These are phyloP conservation scores for Oryza meyeriana DNA, from an alignment of 176 grass and related monocot genomes.

Conservation along the genomic window DNA sequence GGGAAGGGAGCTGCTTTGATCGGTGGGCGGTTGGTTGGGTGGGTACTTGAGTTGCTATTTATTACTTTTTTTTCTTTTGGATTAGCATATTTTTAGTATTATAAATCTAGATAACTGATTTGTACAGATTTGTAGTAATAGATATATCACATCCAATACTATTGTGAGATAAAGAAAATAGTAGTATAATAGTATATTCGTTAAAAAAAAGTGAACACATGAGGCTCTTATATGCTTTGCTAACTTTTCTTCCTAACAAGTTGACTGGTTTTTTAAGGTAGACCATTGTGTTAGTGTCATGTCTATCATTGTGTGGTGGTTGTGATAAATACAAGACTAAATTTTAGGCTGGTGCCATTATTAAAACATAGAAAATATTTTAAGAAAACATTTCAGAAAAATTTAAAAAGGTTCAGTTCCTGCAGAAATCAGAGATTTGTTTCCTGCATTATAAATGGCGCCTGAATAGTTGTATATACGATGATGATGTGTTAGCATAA, in stretches of 20 bases:
- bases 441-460: no score
- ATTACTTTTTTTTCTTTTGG: no score
- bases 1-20: background rate
- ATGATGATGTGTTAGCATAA: background rate
- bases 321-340: background rate
- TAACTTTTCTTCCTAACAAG: background rate
- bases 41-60: background rate
- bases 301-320: background rate
- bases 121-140: no score
- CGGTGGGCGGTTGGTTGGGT: background rate
- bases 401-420: no score
- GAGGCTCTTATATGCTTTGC: background rate
- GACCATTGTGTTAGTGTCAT: background rate
- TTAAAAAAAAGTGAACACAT: no score
- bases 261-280: background rate
- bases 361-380: background rate
- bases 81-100: no score
- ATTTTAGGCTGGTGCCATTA: background rate
- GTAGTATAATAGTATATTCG: no score
- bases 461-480: no score
- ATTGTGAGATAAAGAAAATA: no score
- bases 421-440: no score
- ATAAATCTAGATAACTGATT: no score
- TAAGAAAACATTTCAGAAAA: background rate
- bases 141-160: no score